Base-by-base conservation (phyloP, 495 filamentous ascomycete species). In the Annulohypoxylon nitens region DNA sequence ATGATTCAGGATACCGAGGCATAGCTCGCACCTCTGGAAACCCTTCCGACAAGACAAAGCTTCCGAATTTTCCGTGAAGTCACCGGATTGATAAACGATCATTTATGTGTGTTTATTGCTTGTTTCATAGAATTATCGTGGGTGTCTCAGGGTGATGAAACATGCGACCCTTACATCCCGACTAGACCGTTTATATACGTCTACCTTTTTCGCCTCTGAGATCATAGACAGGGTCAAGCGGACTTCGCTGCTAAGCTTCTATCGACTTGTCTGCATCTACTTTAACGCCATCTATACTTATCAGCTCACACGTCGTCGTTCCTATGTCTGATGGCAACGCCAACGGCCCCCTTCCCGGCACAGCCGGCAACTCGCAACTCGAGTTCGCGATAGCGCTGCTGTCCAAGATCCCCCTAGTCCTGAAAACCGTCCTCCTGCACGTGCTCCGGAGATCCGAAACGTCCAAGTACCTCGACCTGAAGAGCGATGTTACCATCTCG, bases 391-490 rank as follows among this genome's bases (percentile, higher is more conserved):
- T 88, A 53, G 79, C 83, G 41, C 71, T 88, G 20, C 47, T 93
- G 18, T 79, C 85, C 26, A 86, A 90, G 67, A 74, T 93, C 2
- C 94, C 94, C 0, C 75, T 93, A 26, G 82, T 96, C 48, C 57
- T 90, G 8, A 90, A 90, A 73, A 90, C 90, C 3, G 81, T 90
- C 20, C n/a, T 95, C 12, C 82, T 86, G 37, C 93, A 97, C 79
- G 77, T 89, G 2, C 81, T 97, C 14, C 85, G 84, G 33, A 79
- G 91, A 60, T 92, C 93, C 0, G 84, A 89, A 20, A 89, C 86
- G 2, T 87, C 91, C 0, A 85, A 88, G 20, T 93, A 95, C 83
- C 90, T 94, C 79, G 92, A 97, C 76, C 81, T 98, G 11, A 87
- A 90, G 39, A 95, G 92, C 10, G 91, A 91, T 45, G 75, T 98